phyloP scores from a whole-genome alignment of 2,329 filamentous ascomycete genomes.

The Aureobasidium pullulans region DNA sequence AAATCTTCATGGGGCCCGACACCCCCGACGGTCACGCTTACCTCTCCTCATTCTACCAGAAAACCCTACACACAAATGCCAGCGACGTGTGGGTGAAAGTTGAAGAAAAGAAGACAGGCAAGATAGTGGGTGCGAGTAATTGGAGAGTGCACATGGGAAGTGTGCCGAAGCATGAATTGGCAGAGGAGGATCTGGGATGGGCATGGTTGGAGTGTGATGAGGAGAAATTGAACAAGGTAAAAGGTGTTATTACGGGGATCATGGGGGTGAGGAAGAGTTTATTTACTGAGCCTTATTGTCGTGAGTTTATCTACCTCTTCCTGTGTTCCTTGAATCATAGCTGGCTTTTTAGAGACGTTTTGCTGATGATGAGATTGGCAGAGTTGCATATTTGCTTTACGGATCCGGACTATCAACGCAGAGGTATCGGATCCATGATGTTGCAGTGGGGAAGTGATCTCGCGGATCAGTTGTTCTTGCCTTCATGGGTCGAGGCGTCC shows the following conservation, averaged over 20 bases:
- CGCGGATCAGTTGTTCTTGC: slow-evolving; percentile 26
- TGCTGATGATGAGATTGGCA: slow-evolving; percentile 7
- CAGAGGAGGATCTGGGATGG: slow-evolving; percentile 14
- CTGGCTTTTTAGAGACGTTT: background rate
- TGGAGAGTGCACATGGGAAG: slow-evolving; percentile 23
- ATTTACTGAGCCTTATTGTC: slow-evolving; percentile 17
- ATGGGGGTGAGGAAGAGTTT: slow-evolving; percentile 12
- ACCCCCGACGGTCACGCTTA: slow-evolving; percentile 12
- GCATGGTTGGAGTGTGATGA: slow-evolving; percentile 16
- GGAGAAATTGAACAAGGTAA: slow-evolving; percentile 9
- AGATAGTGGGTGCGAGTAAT: slow-evolving; percentile 25
- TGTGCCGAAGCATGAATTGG: slow-evolving; percentile 15
- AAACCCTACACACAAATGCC: slow-evolving; percentile 18
- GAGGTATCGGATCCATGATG: slow-evolving; percentile 31
- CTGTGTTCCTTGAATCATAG: background rate
- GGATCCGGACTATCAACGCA: slow-evolving; percentile 29
- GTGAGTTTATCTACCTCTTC: slow-evolving; percentile 9
- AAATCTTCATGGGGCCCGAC: slow-evolving; percentile 22
- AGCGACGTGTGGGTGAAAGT: slow-evolving; percentile 27
- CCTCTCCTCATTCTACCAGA: slow-evolving; percentile 14
- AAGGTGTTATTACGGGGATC: slow-evolving; percentile 7
- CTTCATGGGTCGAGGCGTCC: slow-evolving; percentile 25
- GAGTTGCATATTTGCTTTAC: slow-evolving; percentile 31
- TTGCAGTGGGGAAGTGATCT: slow-evolving; percentile 32
- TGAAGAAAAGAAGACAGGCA: slow-evolving; percentile 20